Base-by-base conservation (phyloP, 2,329 filamentous ascomycete genomes). In the Aspergillus melleus region DNA sequence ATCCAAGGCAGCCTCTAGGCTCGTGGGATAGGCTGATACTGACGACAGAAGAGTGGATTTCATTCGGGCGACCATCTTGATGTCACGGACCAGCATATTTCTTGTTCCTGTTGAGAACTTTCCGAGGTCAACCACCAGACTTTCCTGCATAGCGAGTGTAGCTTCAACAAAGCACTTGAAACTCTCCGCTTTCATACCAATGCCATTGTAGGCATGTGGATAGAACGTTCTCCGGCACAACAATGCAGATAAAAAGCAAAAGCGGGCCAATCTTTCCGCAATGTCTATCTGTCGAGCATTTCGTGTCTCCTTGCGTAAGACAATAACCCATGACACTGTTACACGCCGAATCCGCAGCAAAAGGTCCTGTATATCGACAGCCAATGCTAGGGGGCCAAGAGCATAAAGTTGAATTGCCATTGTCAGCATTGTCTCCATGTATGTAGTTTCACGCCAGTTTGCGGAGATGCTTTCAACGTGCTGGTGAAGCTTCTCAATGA, bases 381-480 rank as follows among this genome's bases (percentile, higher is more conserved):
- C 57, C 1, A 51, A 36, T 4, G 61, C 50, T 59, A 66, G 32
- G 71, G 65, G 22, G 52, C 64, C 54, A 66, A 78, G 1, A 71
- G 65, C 68, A 16, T 64, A 66, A 1, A 78, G 20, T 2, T 83
- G 79, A 0, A 86, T 67, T 0, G 76, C 66, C 0, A 90, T 64
- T 0, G 79, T 83, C 5, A 88, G 77, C 1, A 89, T 56, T 0
- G 82, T 77, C 4, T 85, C 81, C 85, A 90, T 88, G 14, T 80
- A 78, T 54, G 84, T 71, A 0, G 74, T 76, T 61, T 90, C 87
- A 0, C 86, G 79, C 83, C 86, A 88, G 49, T 86, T 90, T 0
- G 75, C 70, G 0, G 70, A 67, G 8, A 90, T 81, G 0, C 70
- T 66, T 0, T 74, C 66, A 0, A 90, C 58, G 1, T 80, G 79